A percentile compares a stretch with the other conserved stretches of the same genome.
These are phyloP conservation scores for Comarum palustre DNA, from an alignment of 306 rosid species.

Conservation along the genomic window DNA sequence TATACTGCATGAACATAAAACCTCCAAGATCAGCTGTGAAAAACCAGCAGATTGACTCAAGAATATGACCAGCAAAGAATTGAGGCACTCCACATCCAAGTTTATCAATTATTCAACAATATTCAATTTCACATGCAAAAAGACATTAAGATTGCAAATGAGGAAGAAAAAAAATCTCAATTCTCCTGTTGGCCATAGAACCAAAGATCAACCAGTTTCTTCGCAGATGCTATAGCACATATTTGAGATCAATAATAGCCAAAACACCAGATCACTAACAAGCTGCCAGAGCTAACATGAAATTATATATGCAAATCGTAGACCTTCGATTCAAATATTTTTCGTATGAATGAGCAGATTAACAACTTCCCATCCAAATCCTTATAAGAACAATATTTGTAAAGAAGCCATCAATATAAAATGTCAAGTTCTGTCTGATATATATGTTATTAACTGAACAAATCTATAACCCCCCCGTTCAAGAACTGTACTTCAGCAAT, in stretches of 20 bases:
- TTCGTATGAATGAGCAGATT: background rate
- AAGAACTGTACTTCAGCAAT: background rate
- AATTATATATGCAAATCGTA: background rate
- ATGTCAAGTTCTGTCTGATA: background rate
- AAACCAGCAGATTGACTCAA: background rate
- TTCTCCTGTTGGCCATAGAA: constrained; percentile 3
- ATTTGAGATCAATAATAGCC: background rate
- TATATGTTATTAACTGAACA: background rate
- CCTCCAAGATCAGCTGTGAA: background rate
- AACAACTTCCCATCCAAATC: background rate
- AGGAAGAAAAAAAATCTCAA: background rate
- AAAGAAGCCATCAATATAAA: background rate
- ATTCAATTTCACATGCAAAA: background rate
- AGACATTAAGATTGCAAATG: background rate
- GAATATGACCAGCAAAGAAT: background rate
- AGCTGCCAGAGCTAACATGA: constrained; percentile 5
- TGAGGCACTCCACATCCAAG: background rate
- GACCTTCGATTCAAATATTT: background rate
- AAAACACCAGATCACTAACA: background rate
- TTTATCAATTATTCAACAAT: background rate
- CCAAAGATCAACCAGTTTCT: background rate
- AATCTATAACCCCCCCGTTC: background rate
- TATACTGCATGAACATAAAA: constrained; percentile 42
- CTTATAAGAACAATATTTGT: background rate
- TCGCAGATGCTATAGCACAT: background rate